Conservation (phyloP, 257 asterid genomes). For the Hygrophila difformis region DNA sequence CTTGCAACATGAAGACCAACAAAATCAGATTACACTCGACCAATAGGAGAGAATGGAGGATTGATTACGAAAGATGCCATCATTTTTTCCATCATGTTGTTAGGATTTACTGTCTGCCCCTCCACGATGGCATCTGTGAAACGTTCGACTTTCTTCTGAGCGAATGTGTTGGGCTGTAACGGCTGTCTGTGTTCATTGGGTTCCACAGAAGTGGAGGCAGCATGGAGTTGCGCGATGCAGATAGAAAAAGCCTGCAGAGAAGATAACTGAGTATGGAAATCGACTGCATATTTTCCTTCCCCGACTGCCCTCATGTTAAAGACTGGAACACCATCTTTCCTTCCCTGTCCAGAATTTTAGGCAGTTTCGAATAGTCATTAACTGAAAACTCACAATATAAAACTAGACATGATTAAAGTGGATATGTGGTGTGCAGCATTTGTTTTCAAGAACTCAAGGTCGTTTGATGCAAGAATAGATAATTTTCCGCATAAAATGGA, state of each 20-base stretch:
- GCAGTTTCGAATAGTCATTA: neutral
- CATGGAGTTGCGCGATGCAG: constrained; percentile 65
- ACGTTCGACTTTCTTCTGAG: constrained; percentile 43
- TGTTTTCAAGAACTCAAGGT: too few species aligned
- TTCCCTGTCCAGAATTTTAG: constrained; percentile 46
- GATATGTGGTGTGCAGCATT: too few species aligned
- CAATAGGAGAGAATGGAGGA: constrained; percentile 90
- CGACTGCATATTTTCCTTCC: constrained; percentile 64
- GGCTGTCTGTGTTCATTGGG: constrained; percentile 37
- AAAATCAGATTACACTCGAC: constrained; percentile 42
- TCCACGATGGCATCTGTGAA: constrained; percentile 40
- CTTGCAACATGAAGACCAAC: too few species aligned
- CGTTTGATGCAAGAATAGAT: too few species aligned
- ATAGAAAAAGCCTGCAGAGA: constrained; percentile 85
- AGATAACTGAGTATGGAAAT: constrained; percentile 83
- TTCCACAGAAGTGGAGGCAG: constrained; percentile 48
- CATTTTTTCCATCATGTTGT: constrained; percentile 37
- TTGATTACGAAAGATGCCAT: constrained; percentile 58
- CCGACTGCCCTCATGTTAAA: constrained; percentile 42
- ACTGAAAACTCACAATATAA: too few species aligned
- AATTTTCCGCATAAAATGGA: too few species aligned
- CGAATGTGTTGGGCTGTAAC: too few species aligned
- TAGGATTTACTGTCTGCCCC: constrained; percentile 38
- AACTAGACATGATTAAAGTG: too few species aligned
- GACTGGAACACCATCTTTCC: constrained; percentile 45